Evolutionary conservation across 2,329 filamentous ascomycete species (phyloP), one percentile per base, ranked within the genome.

Genomic region (Geosmithia flava): DNA sequence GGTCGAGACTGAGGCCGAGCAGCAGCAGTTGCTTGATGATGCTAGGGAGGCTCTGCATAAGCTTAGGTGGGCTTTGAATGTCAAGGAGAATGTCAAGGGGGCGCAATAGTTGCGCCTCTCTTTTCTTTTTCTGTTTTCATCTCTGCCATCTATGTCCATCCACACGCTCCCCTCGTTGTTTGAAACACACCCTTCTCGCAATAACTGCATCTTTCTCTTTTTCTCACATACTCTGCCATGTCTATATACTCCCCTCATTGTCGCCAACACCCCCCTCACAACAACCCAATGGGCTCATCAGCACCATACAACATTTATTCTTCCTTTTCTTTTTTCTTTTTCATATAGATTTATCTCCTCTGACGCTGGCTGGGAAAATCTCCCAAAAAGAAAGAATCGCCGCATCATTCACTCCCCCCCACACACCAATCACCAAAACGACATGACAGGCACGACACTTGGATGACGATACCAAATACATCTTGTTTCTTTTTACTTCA

Each of bases 1-100:
- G 5, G 68, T 63, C 27, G 64, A 65, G 51, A 71, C 78, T 52
- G 83, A 86, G 58, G 65, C 71, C 23, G 75, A 83, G 57, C 82
- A 85, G 55, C 70, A 79, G 52, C 63, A 62, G 49, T 68, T 78
- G 23, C 65, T 84, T n/a, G 63, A 72, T 39, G 77, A 82, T 57
- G 68, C 81, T 42, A 70, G 72, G 53, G 69, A 76, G 55, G 75
- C 77, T n/a, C 67, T 85, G 46, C 71, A 80, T 52, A 79, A 87
- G 67, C 72, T 90, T 62, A 78, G 71, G 58, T 89, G 85, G 85
- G 82, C 85, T 15, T 71, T 89, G 53, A 79, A 75, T 47, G 74
- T 85, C 47, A 81, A 85, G 66, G 66, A 76, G 51, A 80, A 76
- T 53, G 71, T 82, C 49, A 70, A 69, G 49, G 75, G 68, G 48